Evolutionary conservation across 805 yeast genomes (phyloP).

Genomic region (Candida ficus): DNA sequence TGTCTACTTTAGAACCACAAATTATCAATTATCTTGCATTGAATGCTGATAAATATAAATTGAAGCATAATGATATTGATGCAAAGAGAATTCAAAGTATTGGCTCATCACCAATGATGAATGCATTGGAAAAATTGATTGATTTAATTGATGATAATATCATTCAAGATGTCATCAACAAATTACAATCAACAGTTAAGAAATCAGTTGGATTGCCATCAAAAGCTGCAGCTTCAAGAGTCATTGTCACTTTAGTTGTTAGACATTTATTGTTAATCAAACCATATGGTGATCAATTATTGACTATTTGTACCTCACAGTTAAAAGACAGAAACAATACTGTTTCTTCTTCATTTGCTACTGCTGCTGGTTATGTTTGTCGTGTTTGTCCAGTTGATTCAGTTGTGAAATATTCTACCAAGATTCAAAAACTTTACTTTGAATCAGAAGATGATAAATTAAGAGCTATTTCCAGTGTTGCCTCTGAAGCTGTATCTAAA

Average conservation of each 20-base stretch:
- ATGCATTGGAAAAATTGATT: constrained; percentile 68
- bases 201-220: constrained; percentile 86
- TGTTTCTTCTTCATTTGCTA: constrained; percentile 69
- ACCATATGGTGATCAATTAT: constrained; percentile 57
- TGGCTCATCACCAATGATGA: constrained; percentile 84
- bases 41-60: constrained; percentile 83
- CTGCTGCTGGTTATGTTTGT: constrained; percentile 73
- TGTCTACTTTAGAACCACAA: constrained; percentile 91
- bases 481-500: constrained; percentile 60
- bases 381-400: constrained; percentile 52
- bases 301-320: constrained; percentile 54
- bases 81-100: constrained; percentile 68
- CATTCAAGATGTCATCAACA: constrained; percentile 35
- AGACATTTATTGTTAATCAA: constrained; percentile 42
- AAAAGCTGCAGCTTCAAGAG: constrained; percentile 76
- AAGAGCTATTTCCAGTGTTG: constrained; percentile 51
- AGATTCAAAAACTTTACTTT: constrained; percentile 53
- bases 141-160: constrained; percentile 46
- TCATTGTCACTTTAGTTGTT: constrained; percentile 58
- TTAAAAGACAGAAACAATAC: constrained; percentile 67
- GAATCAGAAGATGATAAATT: constrained; percentile 43
- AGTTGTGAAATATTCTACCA: constrained; percentile 48
- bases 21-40: constrained; percentile 77
- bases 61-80: constrained; percentile 69
- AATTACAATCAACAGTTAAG: constrained; percentile 51